A percentile compares a stretch with the other conserved stretches of the same genome.
Evolutionary conservation across 1,139 yeast genomes (phyloP).

Genomic region (Taphrina flavorubra): DNA sequence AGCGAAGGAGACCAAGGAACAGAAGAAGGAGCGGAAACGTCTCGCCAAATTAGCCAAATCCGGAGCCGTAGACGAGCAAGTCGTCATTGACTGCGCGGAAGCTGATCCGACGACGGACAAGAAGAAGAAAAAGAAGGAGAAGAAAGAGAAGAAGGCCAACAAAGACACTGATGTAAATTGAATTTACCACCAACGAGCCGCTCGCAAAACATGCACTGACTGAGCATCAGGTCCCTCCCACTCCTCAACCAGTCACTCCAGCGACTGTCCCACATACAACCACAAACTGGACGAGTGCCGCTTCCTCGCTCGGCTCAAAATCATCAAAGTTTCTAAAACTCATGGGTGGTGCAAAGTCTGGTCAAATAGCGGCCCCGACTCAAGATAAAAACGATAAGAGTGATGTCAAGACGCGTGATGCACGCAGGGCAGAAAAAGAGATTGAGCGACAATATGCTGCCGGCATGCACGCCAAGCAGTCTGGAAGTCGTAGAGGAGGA

Average conservation of each 20-base stretch:
- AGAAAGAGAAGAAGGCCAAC: slow-evolving; percentile 15
- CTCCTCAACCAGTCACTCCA: background rate
- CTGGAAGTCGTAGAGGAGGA: slow-evolving; percentile 25
- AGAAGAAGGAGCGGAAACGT: slow-evolving; percentile 21
- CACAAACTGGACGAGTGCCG: slow-evolving; percentile 29
- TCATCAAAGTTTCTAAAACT: slow-evolving; percentile 38
- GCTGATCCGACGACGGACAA: background rate
- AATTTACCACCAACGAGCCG: background rate
- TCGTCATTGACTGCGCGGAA: background rate
- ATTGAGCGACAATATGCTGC: slow-evolving; percentile 32
- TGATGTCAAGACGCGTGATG: slow-evolving; percentile 14
- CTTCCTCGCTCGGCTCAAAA: slow-evolving; percentile 34
- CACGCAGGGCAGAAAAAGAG: slow-evolving; percentile 31
- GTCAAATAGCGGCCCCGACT: slow-evolving; percentile 1
- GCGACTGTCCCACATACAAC: background rate
- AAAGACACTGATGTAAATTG: slow-evolving; percentile 8
- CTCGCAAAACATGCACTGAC: slow-evolving; percentile 11
- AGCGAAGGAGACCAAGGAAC: slow-evolving; percentile 18
- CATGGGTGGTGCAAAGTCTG: slow-evolving; percentile 36
- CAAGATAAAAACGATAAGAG: background rate
- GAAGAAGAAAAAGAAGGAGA: slow-evolving; percentile 16
- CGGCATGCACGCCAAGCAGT: slow-evolving; percentile 38
- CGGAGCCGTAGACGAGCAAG: background rate
- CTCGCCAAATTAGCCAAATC: slow-evolving; percentile 15
- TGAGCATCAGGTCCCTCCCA: slow-evolving; percentile 14